Conservation (phyloP, 768 basidiomycete species). For the Sarcodon aspratus region DNA sequence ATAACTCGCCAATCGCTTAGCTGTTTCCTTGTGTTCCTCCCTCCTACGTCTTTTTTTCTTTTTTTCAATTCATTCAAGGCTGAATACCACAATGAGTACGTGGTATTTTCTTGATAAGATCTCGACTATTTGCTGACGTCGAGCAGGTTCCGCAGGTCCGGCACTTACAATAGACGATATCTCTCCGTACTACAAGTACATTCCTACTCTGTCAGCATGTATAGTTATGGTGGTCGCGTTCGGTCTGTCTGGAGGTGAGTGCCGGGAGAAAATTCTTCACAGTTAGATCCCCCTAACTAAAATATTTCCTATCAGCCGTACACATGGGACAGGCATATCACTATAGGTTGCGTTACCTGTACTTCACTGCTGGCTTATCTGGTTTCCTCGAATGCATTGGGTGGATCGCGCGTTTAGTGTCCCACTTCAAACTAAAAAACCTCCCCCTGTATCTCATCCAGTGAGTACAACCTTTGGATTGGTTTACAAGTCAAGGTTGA, state of each 20-base stretch:
- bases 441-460: slow-evolving; percentile 31
- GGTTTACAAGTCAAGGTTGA: background rate
- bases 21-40: background rate
- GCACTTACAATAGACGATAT: background rate
- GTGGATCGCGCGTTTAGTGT: slow-evolving; percentile 47
- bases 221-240: background rate
- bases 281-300: background rate
- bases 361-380: slow-evolving; percentile 35
- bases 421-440: slow-evolving; percentile 14
- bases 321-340: slow-evolving; percentile 34
- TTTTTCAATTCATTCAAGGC: background rate
- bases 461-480: slow-evolving; percentile 13
- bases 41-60: background rate
- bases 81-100: background rate
- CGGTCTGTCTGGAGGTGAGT: background rate
- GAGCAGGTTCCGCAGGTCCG: background rate
- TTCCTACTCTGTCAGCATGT: background rate
- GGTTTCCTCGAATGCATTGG: slow-evolving; percentile 41
- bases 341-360: slow-evolving; percentile 39
- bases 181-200: background rate
- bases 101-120: background rate
- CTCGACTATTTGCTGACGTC: background rate
- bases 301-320: slow-evolving; percentile 18
- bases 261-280: background rate
- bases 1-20: background rate